Conservation (phyloP, 345 rosid genomes). For the Microcos paniculata region DNA sequence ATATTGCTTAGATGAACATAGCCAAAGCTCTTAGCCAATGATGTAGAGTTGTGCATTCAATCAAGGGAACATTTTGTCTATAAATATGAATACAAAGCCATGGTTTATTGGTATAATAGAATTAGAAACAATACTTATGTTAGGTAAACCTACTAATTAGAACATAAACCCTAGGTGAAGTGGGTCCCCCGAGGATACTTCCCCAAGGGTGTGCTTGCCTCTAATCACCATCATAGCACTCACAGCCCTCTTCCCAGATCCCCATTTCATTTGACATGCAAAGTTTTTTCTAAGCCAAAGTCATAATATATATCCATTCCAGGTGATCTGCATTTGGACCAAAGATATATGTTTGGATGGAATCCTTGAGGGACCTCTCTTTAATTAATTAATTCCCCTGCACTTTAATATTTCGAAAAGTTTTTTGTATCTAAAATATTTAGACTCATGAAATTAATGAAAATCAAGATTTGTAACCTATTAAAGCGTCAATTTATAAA, state of each 20-base stretch:
- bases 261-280: slow-evolving; percentile 7
- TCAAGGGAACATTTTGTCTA: slow-evolving; percentile 75
- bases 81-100: slow-evolving; percentile 38
- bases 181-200: slow-evolving; percentile 33
- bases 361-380: not conserved
- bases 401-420: not conserved
- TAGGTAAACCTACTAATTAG: slow-evolving; percentile 58
- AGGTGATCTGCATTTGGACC: slow-evolving; percentile 13
- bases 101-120: slow-evolving; percentile 33
- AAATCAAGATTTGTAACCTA: too few species aligned
- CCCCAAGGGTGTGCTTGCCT: slow-evolving; percentile 19
- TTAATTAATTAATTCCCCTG: not conserved
- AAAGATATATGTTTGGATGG: slow-evolving; percentile 1
- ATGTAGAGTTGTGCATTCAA: slow-evolving; percentile 47
- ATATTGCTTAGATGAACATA: slow-evolving; percentile 21
- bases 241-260: slow-evolving; percentile 22
- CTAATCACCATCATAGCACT: slow-evolving; percentile 36
- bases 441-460: not conserved
- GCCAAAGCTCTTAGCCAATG: slow-evolving; percentile 21
- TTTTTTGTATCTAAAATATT: not conserved
- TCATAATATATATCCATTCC: slow-evolving; percentile 2
- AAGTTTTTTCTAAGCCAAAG: not conserved
- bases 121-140: slow-evolving; percentile 30
- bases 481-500: too few species aligned
- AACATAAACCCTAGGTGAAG: slow-evolving; percentile 28